Conservation (phyloP, 306 rosid species). For the Lotus japonicus region DNA sequence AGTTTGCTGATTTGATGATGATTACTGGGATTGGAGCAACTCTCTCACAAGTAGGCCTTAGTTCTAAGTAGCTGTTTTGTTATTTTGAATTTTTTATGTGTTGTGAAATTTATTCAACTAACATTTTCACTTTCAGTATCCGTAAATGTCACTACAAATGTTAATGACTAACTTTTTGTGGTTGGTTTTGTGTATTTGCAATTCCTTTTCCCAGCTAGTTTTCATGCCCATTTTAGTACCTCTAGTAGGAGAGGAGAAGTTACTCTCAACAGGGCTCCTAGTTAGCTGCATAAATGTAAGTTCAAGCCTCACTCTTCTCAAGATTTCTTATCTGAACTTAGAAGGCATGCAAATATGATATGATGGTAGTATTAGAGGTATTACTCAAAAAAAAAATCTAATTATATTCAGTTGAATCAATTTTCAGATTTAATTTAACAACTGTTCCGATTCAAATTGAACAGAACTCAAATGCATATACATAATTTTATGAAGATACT, state of each 20-base stretch:
- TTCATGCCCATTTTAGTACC: conserved; percentile 67
- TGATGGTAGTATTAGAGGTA: not conserved
- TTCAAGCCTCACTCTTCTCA: not conserved
- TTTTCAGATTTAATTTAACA: too few relatives aligned
- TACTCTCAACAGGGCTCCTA: conserved; percentile 64
- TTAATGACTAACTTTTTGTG: not conserved
- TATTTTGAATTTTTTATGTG: not conserved
- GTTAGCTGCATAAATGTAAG: conserved; percentile 49
- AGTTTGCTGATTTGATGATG: conserved; percentile 78
- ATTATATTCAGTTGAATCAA: too few relatives aligned
- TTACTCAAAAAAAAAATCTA: too few relatives aligned
- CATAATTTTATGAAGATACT: not conserved
- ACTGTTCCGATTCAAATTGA: too few relatives aligned
- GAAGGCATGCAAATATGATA: not conserved
- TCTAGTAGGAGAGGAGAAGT: conserved; percentile 55
- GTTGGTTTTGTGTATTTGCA: not conserved
- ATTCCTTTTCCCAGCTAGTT: conserved; percentile 44
- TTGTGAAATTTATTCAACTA: conserved; percentile 5
- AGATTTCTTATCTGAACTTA: not conserved
- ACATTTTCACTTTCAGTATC: not conserved
- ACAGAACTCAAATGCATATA: too few relatives aligned
- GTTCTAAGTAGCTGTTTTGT: not conserved
- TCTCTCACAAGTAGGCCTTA: conserved; percentile 51
- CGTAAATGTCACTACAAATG: not conserved
- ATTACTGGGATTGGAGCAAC: conserved; percentile 55